Base-by-base conservation (phyloP, 1,284 basidiomycete species). In the Acaromyces ingoldii region DNA sequence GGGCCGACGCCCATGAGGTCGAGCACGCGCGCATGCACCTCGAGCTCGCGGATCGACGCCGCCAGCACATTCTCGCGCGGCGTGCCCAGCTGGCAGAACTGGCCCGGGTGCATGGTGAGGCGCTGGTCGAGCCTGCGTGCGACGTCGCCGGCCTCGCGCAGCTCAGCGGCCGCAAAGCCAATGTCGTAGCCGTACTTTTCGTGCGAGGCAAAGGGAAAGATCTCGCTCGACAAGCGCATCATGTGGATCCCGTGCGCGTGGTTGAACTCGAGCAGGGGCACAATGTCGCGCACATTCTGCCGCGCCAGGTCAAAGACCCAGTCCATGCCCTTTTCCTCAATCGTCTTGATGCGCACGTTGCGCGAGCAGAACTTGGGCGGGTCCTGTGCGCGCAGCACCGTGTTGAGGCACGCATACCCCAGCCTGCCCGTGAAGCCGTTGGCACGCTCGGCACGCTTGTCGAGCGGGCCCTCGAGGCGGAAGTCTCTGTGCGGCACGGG, bases 201-300 rank as follows among this genome's bases (percentile, higher is more conserved):
- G 65, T 93, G 91, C 2, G 87, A 88, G 0, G 89, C 89, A 65
- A 88, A 93, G 1, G 91, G 90, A 72, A 93, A 92, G 81, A 93
- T 85, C 62, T 91, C 88, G 21, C 62, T 65, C 2, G 70, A 73
- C 13, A 74, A 57, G 19, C 72, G 67, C 64, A 74, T 71, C 36
- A 74, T 61, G 29, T 51, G 55, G 51, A 74, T 74, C 24, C 57
- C 56, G 57, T 74, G 63, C 22, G 58, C 61, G 21, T 61, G 67
- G 54, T 73, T 73, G 66, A 68, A 74, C 15, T 65, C 50, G 0
- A 89, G 91, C 63, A 93, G 76, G 38, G 88, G 83, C 77, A 91
- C 82, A 28, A 79, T 53, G 49, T 67, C 65, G 11, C 82, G 76
- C 0, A 82, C 80, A 62, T 93, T 93, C 75, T 84, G 83, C 34